These are phyloP conservation scores for Eutypa lata DNA, from an alignment of 2,329 filamentous ascomycete species.

Conservation along the genomic window DNA sequence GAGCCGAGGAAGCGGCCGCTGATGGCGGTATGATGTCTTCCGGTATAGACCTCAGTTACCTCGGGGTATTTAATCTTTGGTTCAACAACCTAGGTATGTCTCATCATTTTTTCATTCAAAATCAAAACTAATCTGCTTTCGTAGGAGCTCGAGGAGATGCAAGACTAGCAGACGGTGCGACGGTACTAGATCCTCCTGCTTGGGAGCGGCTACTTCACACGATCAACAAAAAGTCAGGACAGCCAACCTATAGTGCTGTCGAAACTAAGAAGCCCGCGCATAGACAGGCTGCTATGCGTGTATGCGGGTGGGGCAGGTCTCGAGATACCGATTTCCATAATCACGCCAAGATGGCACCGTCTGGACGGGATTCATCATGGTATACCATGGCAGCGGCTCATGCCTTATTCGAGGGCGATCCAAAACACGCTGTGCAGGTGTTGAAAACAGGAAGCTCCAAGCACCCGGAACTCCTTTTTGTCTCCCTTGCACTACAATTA, in stretches of 20 bases:
- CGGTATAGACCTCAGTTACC: slow-evolving; percentile 69
- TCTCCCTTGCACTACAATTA: slow-evolving; percentile 64
- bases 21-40: slow-evolving; percentile 69
- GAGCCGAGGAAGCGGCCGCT: slow-evolving; percentile 60
- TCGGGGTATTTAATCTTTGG: slow-evolving; percentile 74
- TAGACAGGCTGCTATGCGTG: slow-evolving; percentile 70
- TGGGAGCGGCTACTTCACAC: slow-evolving; percentile 63
- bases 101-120: slow-evolving; percentile 5
- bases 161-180: slow-evolving; percentile 44
- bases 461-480: slow-evolving; percentile 64
- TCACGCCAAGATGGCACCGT: slow-evolving; percentile 39
- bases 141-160: slow-evolving; percentile 46
- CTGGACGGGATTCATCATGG: slow-evolving; percentile 49
- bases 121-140: slow-evolving; percentile 11
- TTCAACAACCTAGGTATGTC: slow-evolving; percentile 60
- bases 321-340: slow-evolving; percentile 41
- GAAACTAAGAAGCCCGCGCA: slow-evolving; percentile 65
- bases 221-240: slow-evolving; percentile 60
- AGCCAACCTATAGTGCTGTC: slow-evolving; percentile 62
- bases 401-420: slow-evolving; percentile 71
- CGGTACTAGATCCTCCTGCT: slow-evolving; percentile 44
- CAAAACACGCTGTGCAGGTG: slow-evolving; percentile 64
- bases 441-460: slow-evolving; percentile 64
- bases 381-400: slow-evolving; percentile 75
- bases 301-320: slow-evolving; percentile 69